Percentiles rank a stretch among this genome's conserved stretches.
These are phyloP conservation scores for Holtermannia corniformis DNA, from an alignment of 768 basidiomycete genomes.

Conservation along the genomic window DNA sequence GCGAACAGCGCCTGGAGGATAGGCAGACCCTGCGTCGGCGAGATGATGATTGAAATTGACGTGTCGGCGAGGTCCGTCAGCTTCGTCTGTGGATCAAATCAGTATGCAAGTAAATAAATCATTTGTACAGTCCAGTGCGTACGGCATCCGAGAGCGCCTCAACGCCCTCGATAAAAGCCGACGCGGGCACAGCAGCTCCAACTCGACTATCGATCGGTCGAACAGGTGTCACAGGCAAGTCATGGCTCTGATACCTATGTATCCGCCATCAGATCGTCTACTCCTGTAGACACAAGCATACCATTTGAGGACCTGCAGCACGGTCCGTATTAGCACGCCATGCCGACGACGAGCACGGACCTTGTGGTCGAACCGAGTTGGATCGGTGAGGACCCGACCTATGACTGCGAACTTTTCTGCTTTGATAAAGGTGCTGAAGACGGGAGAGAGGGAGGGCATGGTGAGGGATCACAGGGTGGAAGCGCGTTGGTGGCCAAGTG, in stretches of 20 bases:
- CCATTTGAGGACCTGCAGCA: conserved; percentile 23
- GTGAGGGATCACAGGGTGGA: background rate
- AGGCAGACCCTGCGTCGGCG: conserved; percentile 17
- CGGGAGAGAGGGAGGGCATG: conserved; percentile 9
- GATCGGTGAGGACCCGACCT: conserved; percentile 27
- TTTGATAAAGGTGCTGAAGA: conserved; percentile 29
- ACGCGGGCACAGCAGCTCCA: background rate
- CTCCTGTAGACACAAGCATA: conserved; percentile 1
- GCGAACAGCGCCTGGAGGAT: conserved; percentile 29
- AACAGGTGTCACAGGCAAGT: conserved; percentile 24
- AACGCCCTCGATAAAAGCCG: conserved; percentile 17
- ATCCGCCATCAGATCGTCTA: background rate
- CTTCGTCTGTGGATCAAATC: conserved; percentile 6
- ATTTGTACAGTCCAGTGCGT: conserved; percentile 1
- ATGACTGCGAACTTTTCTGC: conserved; percentile 31
- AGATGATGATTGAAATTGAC: conserved; percentile 33
- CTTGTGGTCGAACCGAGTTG: conserved; percentile 27
- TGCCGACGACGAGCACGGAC: conserved; percentile 7
- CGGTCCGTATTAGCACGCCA: background rate
- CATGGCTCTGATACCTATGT: conserved; percentile 20
- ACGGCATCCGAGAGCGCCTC: conserved; percentile 16
- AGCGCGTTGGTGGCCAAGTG: no score
- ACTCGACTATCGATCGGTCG: conserved; percentile 12
- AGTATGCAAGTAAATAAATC: background rate
- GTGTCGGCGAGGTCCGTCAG: conserved; percentile 20